phyloP scores from a whole-genome alignment of 495 filamentous ascomycete genomes.

The Aspergillus funiculosus region DNA sequence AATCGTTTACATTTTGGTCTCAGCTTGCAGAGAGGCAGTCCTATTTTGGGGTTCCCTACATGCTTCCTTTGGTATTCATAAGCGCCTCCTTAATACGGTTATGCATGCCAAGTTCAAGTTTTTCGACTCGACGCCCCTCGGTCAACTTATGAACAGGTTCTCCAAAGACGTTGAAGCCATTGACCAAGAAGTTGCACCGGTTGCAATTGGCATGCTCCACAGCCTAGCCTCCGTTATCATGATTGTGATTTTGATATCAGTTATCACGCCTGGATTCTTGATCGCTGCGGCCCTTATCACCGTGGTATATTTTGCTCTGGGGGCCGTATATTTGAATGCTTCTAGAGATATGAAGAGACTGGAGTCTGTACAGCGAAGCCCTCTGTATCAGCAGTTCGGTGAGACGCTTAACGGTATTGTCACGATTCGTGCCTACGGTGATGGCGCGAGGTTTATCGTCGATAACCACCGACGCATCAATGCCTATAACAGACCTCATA shows the following conservation, averaged over 20 bases:
- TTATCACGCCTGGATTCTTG: slow-evolving; percentile 89
- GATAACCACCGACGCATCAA: slow-evolving; percentile 91
- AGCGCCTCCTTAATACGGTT: slow-evolving; percentile 68
- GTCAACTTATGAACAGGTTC: slow-evolving; percentile 97
- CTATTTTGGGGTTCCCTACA: slow-evolving; percentile 89
- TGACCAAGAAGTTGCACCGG: slow-evolving; percentile 91
- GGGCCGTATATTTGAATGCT: slow-evolving; percentile 81
- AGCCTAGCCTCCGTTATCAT: slow-evolving; percentile 73
- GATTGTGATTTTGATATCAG: slow-evolving; percentile 84
- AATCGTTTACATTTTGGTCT: slow-evolving; percentile 63
- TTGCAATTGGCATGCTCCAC: slow-evolving; percentile 70
- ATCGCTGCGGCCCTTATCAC: slow-evolving; percentile 83
- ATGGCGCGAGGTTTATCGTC: slow-evolving; percentile 85
- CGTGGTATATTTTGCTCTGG: slow-evolving; percentile 73
- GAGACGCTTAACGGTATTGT: slow-evolving; percentile 93
- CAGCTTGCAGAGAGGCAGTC: slow-evolving; percentile 72
- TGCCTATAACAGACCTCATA: slow-evolving; percentile 85
- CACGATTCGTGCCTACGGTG: slow-evolving; percentile 97
- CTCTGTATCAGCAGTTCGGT: slow-evolving; percentile 96
- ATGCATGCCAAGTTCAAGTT: slow-evolving; percentile 91
- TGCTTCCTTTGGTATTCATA: slow-evolving; percentile 82
- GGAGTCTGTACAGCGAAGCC: slow-evolving; percentile 90
- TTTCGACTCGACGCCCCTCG: slow-evolving; percentile 94
- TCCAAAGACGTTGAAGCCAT: slow-evolving; percentile 94
- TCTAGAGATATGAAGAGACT: slow-evolving; percentile 91